These are phyloP conservation scores for Mortierella antarctica DNA, from an alignment of 192 early-diverging fungal genomes.

Conservation along the genomic window DNA sequence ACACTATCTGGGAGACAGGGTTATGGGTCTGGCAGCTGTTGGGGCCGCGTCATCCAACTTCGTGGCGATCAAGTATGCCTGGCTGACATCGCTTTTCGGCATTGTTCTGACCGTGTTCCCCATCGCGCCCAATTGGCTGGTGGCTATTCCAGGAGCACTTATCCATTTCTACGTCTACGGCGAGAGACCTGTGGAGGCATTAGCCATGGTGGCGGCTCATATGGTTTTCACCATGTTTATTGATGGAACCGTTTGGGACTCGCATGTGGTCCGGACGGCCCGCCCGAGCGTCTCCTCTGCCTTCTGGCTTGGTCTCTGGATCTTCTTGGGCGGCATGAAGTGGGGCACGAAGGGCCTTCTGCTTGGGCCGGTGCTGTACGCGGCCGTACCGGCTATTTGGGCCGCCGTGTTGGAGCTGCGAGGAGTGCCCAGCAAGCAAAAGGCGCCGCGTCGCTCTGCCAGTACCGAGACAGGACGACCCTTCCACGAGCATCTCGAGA, in stretches of 20 bases:
- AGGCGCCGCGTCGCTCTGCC: neutral
- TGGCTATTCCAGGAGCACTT: slow-evolving; percentile 35
- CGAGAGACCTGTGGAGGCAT: slow-evolving; percentile 29
- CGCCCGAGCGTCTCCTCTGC: slow-evolving; percentile 42
- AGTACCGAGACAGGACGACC: neutral
- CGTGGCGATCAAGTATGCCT: slow-evolving; percentile 45
- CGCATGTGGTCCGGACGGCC: slow-evolving; percentile 47
- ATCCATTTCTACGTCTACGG: slow-evolving; percentile 49
- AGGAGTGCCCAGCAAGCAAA: slow-evolving; percentile 10
- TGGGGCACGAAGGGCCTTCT: slow-evolving; percentile 46
- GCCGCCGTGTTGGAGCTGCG: slow-evolving; percentile 39
- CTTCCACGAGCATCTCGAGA: no score
- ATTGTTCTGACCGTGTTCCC: slow-evolving; percentile 40
- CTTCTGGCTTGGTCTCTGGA: slow-evolving; percentile 49
- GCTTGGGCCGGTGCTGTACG: slow-evolving; percentile 45
- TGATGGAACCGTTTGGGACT: slow-evolving; percentile 49
- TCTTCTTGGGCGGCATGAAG: slow-evolving; percentile 47
- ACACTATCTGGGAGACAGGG: slow-evolving; percentile 13
- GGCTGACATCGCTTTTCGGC: slow-evolving; percentile 37
- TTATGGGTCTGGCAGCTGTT: neutral
- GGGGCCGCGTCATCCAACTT: slow-evolving; percentile 22
- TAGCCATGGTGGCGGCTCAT: slow-evolving; percentile 44
- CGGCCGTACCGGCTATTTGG: slow-evolving; percentile 39
- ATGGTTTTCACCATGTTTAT: slow-evolving; percentile 19
- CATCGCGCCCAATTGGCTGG: slow-evolving; percentile 49